phyloP scores from a whole-genome alignment of 306 rosid species.

The Herpetospermum pedunculosum region DNA sequence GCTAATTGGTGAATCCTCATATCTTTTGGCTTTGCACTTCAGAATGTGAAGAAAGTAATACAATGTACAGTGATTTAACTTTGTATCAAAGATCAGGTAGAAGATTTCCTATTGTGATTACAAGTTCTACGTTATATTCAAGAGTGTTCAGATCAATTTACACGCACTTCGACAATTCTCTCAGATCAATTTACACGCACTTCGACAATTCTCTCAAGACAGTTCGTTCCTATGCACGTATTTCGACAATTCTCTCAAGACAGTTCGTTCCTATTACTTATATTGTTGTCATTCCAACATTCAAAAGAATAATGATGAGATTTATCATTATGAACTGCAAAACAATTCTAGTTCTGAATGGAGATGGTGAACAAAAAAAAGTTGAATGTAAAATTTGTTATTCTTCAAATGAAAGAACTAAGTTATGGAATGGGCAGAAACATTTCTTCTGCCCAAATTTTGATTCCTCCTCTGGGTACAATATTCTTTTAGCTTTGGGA shows the following conservation, averaged over 20 bases:
- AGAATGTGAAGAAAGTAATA: background rate
- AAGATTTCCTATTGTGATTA: no score
- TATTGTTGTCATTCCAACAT: no score
- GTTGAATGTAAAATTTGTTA: background rate
- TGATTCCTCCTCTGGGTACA: background rate
- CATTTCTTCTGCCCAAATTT: constrained; percentile 8
- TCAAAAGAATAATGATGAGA: background rate
- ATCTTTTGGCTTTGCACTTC: background rate
- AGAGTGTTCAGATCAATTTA: no score
- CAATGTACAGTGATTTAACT: no score
- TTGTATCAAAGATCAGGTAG: no score
- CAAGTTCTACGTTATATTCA: no score
- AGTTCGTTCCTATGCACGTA: no score
- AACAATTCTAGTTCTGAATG: background rate
- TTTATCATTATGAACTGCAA: background rate
- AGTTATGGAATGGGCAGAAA: constrained; percentile 12
- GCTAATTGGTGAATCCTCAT: background rate
- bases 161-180: no score
- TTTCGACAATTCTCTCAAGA: no score
- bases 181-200: no score
- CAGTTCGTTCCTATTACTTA: no score
- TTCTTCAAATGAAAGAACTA: background rate
- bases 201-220: no score
- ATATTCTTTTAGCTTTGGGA: background rate
- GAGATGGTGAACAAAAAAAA: background rate